Evolutionary conservation across 768 basidiomycete genomes (phyloP).

Genomic region (Suillus bovinus): DNA sequence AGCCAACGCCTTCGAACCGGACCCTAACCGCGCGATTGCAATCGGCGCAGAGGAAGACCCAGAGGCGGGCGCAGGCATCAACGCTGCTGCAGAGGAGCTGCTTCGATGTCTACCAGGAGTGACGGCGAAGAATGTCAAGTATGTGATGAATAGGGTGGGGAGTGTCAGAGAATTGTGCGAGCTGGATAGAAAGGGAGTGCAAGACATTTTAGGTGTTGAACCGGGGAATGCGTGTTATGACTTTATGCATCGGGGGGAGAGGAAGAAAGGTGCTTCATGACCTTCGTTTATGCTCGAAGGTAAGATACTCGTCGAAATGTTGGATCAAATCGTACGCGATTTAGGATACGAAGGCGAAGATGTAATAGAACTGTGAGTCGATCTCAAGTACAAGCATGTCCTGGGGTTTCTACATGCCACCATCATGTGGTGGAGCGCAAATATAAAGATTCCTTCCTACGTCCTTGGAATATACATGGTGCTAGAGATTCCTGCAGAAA

Average conservation of each 20-base stretch:
- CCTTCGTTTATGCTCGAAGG: background rate
- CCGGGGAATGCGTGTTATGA: constrained; percentile 78
- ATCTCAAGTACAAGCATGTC: too few species aligned
- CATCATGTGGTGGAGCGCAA: too few species aligned
- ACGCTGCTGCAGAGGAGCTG: constrained; percentile 80
- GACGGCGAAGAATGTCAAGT: constrained; percentile 78
- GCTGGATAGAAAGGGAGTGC: constrained; percentile 58
- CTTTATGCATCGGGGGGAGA: constrained; percentile 78
- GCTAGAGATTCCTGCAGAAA: too few species aligned
- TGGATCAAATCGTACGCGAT: constrained; percentile 2
- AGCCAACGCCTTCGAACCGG: constrained; percentile 74
- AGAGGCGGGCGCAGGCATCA: constrained; percentile 65
- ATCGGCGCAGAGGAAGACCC: constrained; percentile 81
- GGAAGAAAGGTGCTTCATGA: constrained; percentile 7
- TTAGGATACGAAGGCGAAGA: too few species aligned
- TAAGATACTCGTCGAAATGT: constrained; percentile 22
- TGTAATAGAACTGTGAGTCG: too few species aligned
- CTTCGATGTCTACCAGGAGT: constrained; percentile 83
- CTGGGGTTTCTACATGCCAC: too few species aligned
- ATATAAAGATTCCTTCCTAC: too few species aligned
- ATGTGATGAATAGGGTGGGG: constrained; percentile 79
- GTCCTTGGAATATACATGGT: too few species aligned
- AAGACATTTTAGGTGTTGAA: constrained; percentile 76
- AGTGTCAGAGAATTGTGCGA: constrained; percentile 77
- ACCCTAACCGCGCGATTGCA: constrained; percentile 69